Evolutionary conservation across 2,329 filamentous ascomycete genomes (phyloP), one percentile per base, ranked within the genome.

Genomic region (Fusarium continuum): DNA sequence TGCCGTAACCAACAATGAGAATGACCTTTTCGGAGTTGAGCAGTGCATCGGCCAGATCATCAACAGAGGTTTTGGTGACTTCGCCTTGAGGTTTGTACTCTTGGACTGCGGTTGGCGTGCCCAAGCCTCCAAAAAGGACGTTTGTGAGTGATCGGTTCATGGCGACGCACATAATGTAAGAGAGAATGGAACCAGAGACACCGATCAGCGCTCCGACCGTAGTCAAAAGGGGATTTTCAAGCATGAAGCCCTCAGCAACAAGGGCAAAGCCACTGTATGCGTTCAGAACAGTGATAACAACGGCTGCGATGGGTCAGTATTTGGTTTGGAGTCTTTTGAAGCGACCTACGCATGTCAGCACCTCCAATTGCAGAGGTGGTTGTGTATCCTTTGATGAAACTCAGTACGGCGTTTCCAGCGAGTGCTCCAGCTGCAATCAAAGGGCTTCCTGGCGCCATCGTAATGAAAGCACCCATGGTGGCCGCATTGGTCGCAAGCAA

Each of bases 101-200:
- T 46, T 76, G 69, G 2, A 80, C 79, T 22, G 85, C 81, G 0
- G 84, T 79, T 0, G 88, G 84, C 0, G 88, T 81, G 0, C 90
- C 82, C 65, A 93, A 90, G 1, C 92, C 92, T 14, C 93, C 93
- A 65, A 97, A 96, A 0, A 97, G 80, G 0, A 96, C 93, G 64
- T 96, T 97, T 3, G 89, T 90, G n/a, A 96, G 82, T 1, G 90
- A 93, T 11, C 92, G 85, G 66, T 97, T 97, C 93, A 97, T 97
- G 16, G 92, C 92, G 5, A 93, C 88, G 66, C 93, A 97, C 83
- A 86, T 88, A 67, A 95, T 91, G 75, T 94, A 94, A 1, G 91
- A 95, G 6, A 97, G 84, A 61, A 96, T 96, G 0, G 91, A 95
- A 50, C 93, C 93, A 11, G 90, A 93, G 2, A 95, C 91, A 38